Evolutionary conservation across 148 eudicot genomes (phyloP).

Genomic region (Limonium bicolor): DNA sequence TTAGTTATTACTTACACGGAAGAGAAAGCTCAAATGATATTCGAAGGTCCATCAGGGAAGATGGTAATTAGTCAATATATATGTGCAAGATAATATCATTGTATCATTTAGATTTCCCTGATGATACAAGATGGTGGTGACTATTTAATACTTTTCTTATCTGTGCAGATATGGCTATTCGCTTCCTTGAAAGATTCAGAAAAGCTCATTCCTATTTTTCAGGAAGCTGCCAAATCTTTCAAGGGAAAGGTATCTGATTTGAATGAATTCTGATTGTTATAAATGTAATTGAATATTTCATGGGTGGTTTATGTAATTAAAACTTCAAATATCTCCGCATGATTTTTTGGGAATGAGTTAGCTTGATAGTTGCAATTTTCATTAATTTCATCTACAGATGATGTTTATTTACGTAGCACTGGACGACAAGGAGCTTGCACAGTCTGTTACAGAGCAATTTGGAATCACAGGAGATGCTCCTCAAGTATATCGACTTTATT

Average conservation of each 20-base stretch:
- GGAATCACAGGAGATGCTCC: slow-evolving; percentile 51
- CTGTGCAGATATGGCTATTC: slow-evolving; percentile 61
- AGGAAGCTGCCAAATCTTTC: slow-evolving; percentile 68
- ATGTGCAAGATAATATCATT: neutral
- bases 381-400: too few relatives aligned
- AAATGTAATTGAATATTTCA: too few relatives aligned
- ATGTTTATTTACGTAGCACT: slow-evolving; percentile 50
- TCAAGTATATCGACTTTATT: slow-evolving; percentile 35
- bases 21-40: slow-evolving; percentile 60
- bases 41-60: slow-evolving; percentile 74
- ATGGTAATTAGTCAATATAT: slow-evolving; percentile 30
- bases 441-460: slow-evolving; percentile 64
- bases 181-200: slow-evolving; percentile 59
- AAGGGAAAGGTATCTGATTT: slow-evolving; percentile 77
- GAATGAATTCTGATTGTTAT: too few relatives aligned
- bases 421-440: slow-evolving; percentile 70
- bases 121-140: slow-evolving; percentile 72
- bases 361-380: too few relatives aligned
- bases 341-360: too few relatives aligned
- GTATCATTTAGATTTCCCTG: slow-evolving; percentile 37
- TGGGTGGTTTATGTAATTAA: too few relatives aligned
- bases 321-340: too few relatives aligned
- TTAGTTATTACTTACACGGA: slow-evolving; percentile 63
- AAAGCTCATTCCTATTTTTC: slow-evolving; percentile 46
- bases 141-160: neutral